Evolutionary conservation across 495 filamentous ascomycete species (phyloP), one percentile per base, ranked within the genome.

Genomic region (Rhizodiscina lignyota): DNA sequence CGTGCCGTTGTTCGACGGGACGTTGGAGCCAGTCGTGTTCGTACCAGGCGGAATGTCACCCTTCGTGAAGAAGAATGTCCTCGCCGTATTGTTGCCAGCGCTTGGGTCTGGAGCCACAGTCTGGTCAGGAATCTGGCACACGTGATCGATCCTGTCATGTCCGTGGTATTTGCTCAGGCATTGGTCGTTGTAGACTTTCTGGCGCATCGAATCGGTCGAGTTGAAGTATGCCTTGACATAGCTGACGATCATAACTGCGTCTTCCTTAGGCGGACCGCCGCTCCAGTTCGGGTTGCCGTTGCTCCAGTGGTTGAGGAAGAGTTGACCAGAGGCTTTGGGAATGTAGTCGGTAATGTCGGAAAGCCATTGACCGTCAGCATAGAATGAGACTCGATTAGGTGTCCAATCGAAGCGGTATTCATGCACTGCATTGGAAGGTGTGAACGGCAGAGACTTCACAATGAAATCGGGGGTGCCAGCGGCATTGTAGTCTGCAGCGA

Each of bases 161-260:
- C 29, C 4, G 21, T 41, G 4, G 15, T 39, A n/a, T n/a, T n/a
- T n/a, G n/a, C n/a, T n/a, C 16, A 28, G 12, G 28, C 42, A 50
- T 22, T 35, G 38, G 13, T 32, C 32, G 8, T 21, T 39, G 27
- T 49, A 40, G 3, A 8, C 38, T 2, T 36, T 33, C 4, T 42
- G 12, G 13, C 22, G 10, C 2, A 28, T n/a, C 24, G 24, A 8
- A n/a, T 56, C 34, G 2, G 72, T 70, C 18, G 74, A 74, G 55
- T 84, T 86, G 56, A 84, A 86, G 49, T 84, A 86, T 0, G 67
- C 76, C 46, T 82, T 79, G 20, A 83, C 62, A 39, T 80, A 83
- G 10, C 53, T 55, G 13, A 84, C 60, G 4, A 61, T 65, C 37
- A 79, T 59, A 16, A 62, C 55, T 1, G 77, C 66, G 36, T 84